Conservation (phyloP, 371 early-diverging fungal genomes). For the Rhizopus arrhizus region DNA sequence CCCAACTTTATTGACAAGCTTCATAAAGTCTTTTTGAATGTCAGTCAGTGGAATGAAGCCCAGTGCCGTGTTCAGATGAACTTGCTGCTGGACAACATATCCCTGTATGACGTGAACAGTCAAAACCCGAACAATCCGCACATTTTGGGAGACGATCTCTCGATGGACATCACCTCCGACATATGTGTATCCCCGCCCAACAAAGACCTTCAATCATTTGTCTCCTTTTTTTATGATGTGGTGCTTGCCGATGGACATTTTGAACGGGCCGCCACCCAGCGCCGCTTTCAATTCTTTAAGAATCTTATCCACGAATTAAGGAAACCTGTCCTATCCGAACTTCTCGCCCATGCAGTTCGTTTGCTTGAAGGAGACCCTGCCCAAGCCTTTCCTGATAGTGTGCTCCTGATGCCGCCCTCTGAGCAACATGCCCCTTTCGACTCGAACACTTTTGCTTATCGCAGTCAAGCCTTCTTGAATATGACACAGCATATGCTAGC, state of each 20-base stretch:
- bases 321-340: conserved; percentile 40
- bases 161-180: conserved; percentile 16
- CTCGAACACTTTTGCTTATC: conserved; percentile 38
- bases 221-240: conserved; percentile 57
- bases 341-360: conserved; percentile 42
- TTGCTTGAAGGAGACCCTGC: conserved; percentile 37
- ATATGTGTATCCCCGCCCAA: conserved; percentile 19
- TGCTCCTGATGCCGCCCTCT: conserved; percentile 37
- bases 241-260: conserved; percentile 50
- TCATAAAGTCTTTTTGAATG: conserved; percentile 52
- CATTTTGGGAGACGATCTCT: conserved; percentile 33
- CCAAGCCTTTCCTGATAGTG: conserved; percentile 47
- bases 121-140: conserved; percentile 34
- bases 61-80: conserved; percentile 63
- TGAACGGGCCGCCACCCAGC: conserved; percentile 37
- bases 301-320: conserved; percentile 47
- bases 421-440: conserved; percentile 18
- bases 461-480: conserved; percentile 54
- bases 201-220: conserved; percentile 54
- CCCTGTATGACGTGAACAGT: conserved; percentile 37
- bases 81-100: conserved; percentile 57
- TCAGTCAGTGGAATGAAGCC: conserved; percentile 65
- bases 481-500: conserved; percentile 59
- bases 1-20: conserved; percentile 50
- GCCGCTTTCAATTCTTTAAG: conserved; percentile 43